Evolutionary conservation across 2,329 filamentous ascomycete genomes (phyloP), one percentile per base, ranked within the genome.

Genomic region (Tolypocladium paradoxum): DNA sequence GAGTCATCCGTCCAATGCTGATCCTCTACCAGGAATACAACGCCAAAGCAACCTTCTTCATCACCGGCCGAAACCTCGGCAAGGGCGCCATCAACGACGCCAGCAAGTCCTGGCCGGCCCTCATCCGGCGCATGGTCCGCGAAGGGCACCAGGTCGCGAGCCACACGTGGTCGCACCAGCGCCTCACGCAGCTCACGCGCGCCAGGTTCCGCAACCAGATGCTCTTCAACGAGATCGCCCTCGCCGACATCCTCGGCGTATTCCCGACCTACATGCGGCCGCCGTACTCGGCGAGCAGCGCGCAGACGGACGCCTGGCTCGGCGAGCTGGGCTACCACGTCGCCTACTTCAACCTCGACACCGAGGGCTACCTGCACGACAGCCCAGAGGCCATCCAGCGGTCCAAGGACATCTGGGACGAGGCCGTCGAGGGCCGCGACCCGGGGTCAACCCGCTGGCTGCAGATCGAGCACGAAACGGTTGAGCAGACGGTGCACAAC

Each of bases 91-190:
- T 77, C 54, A 73, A 76, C 53, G 68, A 70, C 24, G 58, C 61
- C 12, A 54, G 54, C 3, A 67, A 58, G 1, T 62, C 64, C 20
- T 75, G 69, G 70, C 63, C 62, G 3, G 49, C 52, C 45, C 59
- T 70, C 20, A 65, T 73, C 49, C 58, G 61, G 40, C 75, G 77
- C 55, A 80, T 80, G 73, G 57, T 74, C 54, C 56, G 63, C 40
- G 74, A 77, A 6, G 79, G 79, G 12, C 82, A 85, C 64, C 82
- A 85, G 64, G 70, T 85, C 55, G 82, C 77, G 54, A 78, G 74
- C 16, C 82, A 74, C 53, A 75, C 73, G 1, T 75, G 70, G 72
- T 67, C 71, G 58, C 75, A 77, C 57, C 67, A 69, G 55, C 69
- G 73, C 37, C 66, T 77, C 7, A 68, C 68, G 12, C 61, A 61